Conservation (phyloP, 108 stramenopile species). For the Cyclostephanos invisitatus region DNA sequence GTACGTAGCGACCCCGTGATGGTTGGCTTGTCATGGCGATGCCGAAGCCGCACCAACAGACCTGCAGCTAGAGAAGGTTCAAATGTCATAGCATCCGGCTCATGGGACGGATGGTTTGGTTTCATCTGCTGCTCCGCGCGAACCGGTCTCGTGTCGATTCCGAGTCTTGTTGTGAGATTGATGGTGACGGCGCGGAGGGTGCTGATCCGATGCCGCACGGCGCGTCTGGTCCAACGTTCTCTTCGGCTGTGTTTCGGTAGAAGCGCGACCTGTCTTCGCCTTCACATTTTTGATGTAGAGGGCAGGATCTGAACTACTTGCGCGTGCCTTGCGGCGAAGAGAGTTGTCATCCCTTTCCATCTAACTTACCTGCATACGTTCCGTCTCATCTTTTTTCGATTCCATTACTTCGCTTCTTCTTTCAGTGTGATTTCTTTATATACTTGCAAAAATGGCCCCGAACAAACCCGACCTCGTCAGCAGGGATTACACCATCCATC, state of each 20-base stretch:
- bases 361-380: neutral
- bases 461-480: conserved; percentile 84
- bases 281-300: neutral
- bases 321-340: neutral
- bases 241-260: too few species aligned
- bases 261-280: too few species aligned
- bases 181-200: neutral
- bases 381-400: neutral
- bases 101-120: neutral
- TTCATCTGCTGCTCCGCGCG: neutral
- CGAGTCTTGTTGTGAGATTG: neutral
- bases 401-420: neutral
- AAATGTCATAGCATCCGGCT: neutral
- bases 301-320: too few species aligned
- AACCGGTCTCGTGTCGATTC: neutral
- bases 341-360: neutral
- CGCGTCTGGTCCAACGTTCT: too few species aligned
- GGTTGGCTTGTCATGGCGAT: neutral
- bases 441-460: conserved; percentile 56
- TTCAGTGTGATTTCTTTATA: conserved; percentile 4
- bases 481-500: conserved; percentile 98
- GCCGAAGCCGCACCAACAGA: neutral
- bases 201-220: neutral
- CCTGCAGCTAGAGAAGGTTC: too few species aligned
- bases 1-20: conserved; percentile 4